These are phyloP conservation scores for Alloascoidea africana DNA, from an alignment of 805 yeast species.

Conservation along the genomic window DNA sequence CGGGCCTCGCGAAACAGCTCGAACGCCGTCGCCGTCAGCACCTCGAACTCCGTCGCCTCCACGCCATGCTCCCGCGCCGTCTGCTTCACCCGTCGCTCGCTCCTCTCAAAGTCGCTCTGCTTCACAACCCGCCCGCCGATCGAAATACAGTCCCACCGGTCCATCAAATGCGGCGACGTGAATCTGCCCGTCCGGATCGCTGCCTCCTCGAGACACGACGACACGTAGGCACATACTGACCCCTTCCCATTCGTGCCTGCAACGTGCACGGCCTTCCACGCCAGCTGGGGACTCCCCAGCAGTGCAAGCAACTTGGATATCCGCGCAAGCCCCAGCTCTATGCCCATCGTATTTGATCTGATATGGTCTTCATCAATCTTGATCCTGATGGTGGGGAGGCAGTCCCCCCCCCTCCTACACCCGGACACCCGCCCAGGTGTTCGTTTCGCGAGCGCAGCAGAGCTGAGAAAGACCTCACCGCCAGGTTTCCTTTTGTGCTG, in stretches of 20 bases:
- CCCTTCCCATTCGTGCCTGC: constrained; percentile 99
- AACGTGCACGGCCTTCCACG: constrained; percentile 62
- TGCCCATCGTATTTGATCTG: too few species aligned
- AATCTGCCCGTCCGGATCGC: constrained; percentile 53
- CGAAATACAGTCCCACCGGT: constrained; percentile 61
- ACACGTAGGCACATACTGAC: constrained; percentile 71
- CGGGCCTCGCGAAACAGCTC: constrained; percentile 44
- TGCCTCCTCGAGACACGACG: constrained; percentile 40
- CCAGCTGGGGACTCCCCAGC: constrained; percentile 56
- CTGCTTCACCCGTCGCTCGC: constrained; percentile 25
- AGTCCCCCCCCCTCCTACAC: too few species aligned
- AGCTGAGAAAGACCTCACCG: too few species aligned
- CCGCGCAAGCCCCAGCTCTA: constrained; percentile 45
- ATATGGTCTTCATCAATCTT: too few species aligned
- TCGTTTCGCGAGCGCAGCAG: too few species aligned
- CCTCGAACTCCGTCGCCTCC: constrained; percentile 79
- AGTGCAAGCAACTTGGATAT: constrained; percentile 26
- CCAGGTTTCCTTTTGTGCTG: too few species aligned
- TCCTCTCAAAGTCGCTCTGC: constrained; percentile 24
- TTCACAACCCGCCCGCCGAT: constrained; percentile 47
- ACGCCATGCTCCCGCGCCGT: constrained; percentile 26
- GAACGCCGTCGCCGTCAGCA: constrained; percentile 75
- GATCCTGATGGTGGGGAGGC: too few species aligned
- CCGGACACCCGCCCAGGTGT: too few species aligned
- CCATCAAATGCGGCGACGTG: constrained; percentile 76